Base-by-base conservation (phyloP, 2,329 filamentous ascomycete species). In the Aspergillus quadrilineatus region DNA sequence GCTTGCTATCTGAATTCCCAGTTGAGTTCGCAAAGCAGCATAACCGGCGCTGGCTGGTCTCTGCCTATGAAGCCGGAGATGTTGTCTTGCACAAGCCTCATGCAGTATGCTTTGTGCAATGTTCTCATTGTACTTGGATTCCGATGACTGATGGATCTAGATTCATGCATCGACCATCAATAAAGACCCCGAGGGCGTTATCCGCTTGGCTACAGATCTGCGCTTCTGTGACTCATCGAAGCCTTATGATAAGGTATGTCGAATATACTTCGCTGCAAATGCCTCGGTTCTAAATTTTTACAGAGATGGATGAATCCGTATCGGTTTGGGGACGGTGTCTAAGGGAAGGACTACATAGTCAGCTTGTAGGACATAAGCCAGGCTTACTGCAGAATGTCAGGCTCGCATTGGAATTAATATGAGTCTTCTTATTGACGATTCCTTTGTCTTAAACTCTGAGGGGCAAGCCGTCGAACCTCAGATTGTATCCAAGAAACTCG, bases 121-220 rank as follows among this genome's bases (percentile, higher is more conserved):
- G 22, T 22, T 22, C 22, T 22, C 22, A 22, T 22, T 29, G 12
- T 9, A n/a, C 26, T 37, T 22, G 17, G n/a, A 22, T 4, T 22
- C 22, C 3, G 3, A 6, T 37, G 28, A 28, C 56, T 12, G 44
- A 39, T 39, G 14, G 2, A 22, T 42, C 17, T 53, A 82, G 80
- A 84, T 85, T 15, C 82, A 85, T 64, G 81, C 82, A 0, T 84
- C 81, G 1, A 82, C 80, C 0, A 73, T 83, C 55, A 85, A 85
- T 50, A 73, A 80, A 46, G 80, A 84, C 43, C 74, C 76, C 0
- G 70, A 79, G 5, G 79, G 80, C 53, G 67, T 79, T 0, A 84
- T 85, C 47, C 75, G 82, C 1, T 74, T 85, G 0, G 82, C 79
- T 0, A 84, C 82, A 2, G 82, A 85, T 63, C 62, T 85, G 50